Conservation (phyloP, 2,329 filamentous ascomycete species). For the Cytospora piceae region DNA sequence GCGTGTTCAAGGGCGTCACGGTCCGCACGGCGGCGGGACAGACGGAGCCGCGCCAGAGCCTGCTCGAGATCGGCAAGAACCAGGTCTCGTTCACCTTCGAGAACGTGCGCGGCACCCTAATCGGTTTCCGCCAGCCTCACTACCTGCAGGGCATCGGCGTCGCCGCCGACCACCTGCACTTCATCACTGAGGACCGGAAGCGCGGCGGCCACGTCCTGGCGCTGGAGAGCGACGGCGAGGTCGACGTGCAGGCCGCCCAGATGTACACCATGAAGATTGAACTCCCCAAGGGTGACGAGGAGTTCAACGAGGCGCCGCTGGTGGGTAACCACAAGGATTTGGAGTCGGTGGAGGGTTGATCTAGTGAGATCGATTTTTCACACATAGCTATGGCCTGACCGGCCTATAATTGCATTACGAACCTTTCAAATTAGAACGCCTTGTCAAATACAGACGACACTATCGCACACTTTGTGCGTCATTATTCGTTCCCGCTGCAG, state of each 20-base stretch:
- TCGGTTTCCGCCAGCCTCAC: constrained; percentile 40
- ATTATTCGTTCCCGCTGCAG: background rate
- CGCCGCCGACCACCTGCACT: constrained; percentile 41
- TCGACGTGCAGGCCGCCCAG: constrained; percentile 36
- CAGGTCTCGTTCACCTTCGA: constrained; percentile 38
- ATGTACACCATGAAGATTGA: constrained; percentile 39
- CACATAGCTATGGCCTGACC: background rate
- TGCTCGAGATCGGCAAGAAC: constrained; percentile 36
- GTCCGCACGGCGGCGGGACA: constrained; percentile 41
- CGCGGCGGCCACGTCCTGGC: constrained; percentile 40
- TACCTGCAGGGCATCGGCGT: constrained; percentile 42
- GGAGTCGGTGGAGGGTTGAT: constrained; percentile 38
- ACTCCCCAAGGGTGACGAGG: constrained; percentile 39
- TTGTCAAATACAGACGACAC: background rate
- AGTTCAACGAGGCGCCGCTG: constrained; percentile 39
- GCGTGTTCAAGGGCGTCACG: constrained; percentile 36
- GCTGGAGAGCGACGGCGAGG: constrained; percentile 38
- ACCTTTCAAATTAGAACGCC: background rate
- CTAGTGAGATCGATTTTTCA: background rate
- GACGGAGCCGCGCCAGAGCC: constrained; percentile 34
- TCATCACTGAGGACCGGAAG: constrained; percentile 39
- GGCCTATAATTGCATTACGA: background rate
- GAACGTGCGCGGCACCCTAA: constrained; percentile 35
- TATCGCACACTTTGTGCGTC: background rate
- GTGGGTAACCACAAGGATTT: constrained; percentile 37